Evolutionary conservation across 441 rosid species (phyloP).

Genomic region (Biscutella laevigata): DNA sequence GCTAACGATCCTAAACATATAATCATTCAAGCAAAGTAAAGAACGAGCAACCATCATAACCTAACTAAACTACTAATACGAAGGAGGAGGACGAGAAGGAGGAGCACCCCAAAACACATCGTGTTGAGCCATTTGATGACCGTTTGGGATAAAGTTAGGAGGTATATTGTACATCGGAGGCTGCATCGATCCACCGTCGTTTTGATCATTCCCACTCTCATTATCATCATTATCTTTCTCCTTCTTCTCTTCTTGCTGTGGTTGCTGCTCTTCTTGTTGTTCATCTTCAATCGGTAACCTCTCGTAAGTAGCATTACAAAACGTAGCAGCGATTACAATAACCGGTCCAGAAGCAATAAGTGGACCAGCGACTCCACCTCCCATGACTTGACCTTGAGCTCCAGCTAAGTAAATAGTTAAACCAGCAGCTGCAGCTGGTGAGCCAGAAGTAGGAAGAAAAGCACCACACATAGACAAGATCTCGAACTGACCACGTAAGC

Average conservation of each 20-base stretch:
- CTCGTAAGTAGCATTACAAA: constrained; percentile 70
- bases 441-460: constrained; percentile 55
- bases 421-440: constrained; percentile 66
- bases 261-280: constrained; percentile 21
- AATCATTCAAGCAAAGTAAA: constrained; percentile 9
- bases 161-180: constrained; percentile 48
- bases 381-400: constrained; percentile 80
- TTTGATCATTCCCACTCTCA: constrained; percentile 4
- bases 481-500: constrained; percentile 74
- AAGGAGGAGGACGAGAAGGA: constrained; percentile 49
- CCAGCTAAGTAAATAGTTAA: constrained; percentile 74
- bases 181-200: constrained; percentile 47
- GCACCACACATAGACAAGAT: constrained; percentile 72
- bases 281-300: constrained; percentile 69
- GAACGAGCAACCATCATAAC: neutral
- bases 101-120: constrained; percentile 68
- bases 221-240: constrained; percentile 31
- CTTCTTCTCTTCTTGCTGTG: constrained; percentile 5
- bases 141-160: constrained; percentile 57
- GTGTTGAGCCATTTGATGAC: constrained; percentile 61
- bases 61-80: constrained; percentile 28
- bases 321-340: constrained; percentile 81
- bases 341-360: constrained; percentile 77
- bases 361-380: constrained; percentile 62
- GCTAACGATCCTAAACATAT: constrained; percentile 20